These are phyloP conservation scores for Helichrysum umbraculigerum DNA, from an alignment of 129 eudicot species.

Conservation along the genomic window DNA sequence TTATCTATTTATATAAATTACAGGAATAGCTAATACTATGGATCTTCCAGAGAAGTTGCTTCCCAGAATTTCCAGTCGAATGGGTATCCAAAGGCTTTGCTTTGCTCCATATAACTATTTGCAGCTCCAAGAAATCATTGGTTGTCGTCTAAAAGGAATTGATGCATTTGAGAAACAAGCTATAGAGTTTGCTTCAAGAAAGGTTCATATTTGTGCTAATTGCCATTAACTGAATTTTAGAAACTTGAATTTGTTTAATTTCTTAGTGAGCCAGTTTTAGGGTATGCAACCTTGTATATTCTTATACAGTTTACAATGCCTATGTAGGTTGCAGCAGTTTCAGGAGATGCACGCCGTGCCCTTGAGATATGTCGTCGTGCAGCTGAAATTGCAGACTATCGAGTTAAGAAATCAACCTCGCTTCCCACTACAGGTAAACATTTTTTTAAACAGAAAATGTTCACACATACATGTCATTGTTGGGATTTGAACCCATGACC, in stretches of 20 bases:
- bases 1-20: slow-evolving; percentile 1
- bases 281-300: slow-evolving; percentile 6
- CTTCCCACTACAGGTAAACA: slow-evolving; percentile 47
- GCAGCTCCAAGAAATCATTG: slow-evolving; percentile 97
- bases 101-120: slow-evolving; percentile 89
- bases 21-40: slow-evolving; percentile 99
- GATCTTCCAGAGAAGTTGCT: slow-evolving; percentile 98
- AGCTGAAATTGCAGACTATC: slow-evolving; percentile 90
- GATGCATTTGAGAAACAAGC: slow-evolving; percentile 95
- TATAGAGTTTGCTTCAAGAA: slow-evolving; percentile 95
- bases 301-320: slow-evolving; percentile 9
- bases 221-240: neutral
- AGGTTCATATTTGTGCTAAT: slow-evolving; percentile 45
- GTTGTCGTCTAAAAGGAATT: slow-evolving; percentile 86
- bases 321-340: slow-evolving; percentile 92
- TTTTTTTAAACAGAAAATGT: neutral
- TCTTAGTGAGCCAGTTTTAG: slow-evolving; percentile 4
- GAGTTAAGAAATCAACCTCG: slow-evolving; percentile 48
- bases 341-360: slow-evolving; percentile 99
- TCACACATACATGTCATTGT: neutral
- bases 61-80: slow-evolving; percentile 91
- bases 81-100: slow-evolving; percentile 96
- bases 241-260: neutral
- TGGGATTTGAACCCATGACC: neutral
- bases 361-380: slow-evolving; percentile 97